A percentile compares a stretch with the other conserved stretches of the same genome.
phyloP scores from a whole-genome alignment of 169 alveolate genomes.

The Plasmodium vivax region DNA sequence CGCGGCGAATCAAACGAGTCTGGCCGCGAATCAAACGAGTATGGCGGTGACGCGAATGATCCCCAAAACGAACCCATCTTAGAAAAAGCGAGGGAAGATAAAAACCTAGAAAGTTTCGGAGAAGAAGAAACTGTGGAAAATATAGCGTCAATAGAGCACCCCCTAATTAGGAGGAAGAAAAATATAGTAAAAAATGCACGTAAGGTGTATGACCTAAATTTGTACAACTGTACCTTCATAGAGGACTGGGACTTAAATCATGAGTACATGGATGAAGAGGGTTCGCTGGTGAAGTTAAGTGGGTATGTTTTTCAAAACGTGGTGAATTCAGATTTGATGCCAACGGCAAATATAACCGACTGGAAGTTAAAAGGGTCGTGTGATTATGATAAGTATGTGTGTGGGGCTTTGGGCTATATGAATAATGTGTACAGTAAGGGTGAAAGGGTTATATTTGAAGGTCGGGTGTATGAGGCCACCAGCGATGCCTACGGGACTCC shows the following conservation, averaged over 20 bases:
- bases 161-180: conserved; percentile 28
- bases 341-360: conserved; percentile 68
- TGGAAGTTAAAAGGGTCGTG: conserved; percentile 73
- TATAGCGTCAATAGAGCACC: neutral
- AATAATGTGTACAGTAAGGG: conserved; percentile 61
- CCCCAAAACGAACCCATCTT: neutral
- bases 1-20: neutral
- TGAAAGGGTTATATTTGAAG: conserved; percentile 71
- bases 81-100: conserved; percentile 51
- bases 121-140: neutral
- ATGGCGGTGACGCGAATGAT: neutral
- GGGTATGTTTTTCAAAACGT: conserved; percentile 70
- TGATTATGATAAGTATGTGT: conserved; percentile 65
- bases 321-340: conserved; percentile 70
- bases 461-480: conserved; percentile 61
- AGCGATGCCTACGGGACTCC: conserved; percentile 33
- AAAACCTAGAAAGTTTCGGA: conserved; percentile 15
- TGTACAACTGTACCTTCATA: conserved; percentile 60
- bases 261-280: conserved; percentile 70
- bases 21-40: neutral
- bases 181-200: conserved; percentile 64
- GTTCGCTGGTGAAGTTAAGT: conserved; percentile 58
- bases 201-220: conserved; percentile 44
- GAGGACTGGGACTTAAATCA: conserved; percentile 72
- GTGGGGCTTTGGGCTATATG: conserved; percentile 72